Conservation (phyloP, 257 asterid genomes). For the Fraxinus excelsior region DNA sequence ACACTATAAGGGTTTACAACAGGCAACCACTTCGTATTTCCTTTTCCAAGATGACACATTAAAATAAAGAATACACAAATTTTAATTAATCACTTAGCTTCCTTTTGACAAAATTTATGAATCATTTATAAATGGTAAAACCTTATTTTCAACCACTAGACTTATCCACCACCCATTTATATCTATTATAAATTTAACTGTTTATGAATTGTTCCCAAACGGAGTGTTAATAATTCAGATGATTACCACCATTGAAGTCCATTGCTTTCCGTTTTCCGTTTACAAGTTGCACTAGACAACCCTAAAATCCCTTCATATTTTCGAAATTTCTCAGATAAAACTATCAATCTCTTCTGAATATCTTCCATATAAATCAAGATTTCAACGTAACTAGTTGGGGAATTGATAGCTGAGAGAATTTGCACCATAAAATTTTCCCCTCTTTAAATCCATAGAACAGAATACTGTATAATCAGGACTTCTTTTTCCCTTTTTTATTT, state of each 20-base stretch:
- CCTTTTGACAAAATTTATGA: no score
- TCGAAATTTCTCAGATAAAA: not conserved
- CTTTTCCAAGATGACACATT: not conserved
- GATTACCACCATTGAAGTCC: not conserved
- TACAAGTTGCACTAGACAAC: not conserved
- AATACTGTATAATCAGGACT: not conserved
- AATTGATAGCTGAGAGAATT: not conserved
- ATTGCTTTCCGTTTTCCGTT: not conserved
- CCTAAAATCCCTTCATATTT: not conserved
- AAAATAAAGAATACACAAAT: constrained; percentile 1
- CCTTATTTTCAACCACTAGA: no score
- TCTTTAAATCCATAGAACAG: not conserved
- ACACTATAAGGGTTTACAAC: not conserved
- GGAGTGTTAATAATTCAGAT: not conserved
- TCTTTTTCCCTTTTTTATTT: not conserved
- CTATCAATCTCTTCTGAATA: not conserved
- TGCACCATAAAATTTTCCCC: not conserved
- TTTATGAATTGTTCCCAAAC: no score
- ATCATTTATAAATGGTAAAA: no score
- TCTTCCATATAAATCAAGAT: not conserved
- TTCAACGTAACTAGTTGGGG: not conserved
- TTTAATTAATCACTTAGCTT: not conserved
- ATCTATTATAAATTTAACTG: no score
- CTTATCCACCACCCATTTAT: no score
- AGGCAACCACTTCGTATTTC: not conserved